phyloP scores from a whole-genome alignment of 495 filamentous ascomycete species.

The Podospora bellae-mahoneyi region DNA sequence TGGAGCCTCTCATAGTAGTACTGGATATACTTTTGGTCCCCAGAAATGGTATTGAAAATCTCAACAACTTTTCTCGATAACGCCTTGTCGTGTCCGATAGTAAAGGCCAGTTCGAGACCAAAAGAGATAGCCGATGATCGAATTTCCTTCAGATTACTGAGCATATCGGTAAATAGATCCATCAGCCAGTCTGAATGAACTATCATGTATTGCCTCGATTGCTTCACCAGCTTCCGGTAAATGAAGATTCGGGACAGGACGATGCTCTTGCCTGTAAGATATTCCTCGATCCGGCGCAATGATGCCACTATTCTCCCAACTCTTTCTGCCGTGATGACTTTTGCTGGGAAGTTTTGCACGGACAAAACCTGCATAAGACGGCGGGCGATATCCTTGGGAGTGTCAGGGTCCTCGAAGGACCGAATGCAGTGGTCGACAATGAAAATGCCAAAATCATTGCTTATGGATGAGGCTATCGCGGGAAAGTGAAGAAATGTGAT shows the following conservation, averaged over 20 bases:
- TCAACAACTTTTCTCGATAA: constrained; percentile 62
- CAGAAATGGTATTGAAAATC: constrained; percentile 56
- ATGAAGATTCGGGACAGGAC: constrained; percentile 67
- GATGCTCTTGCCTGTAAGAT: constrained; percentile 73
- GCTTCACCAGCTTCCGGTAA: constrained; percentile 69
- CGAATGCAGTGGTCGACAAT: constrained; percentile 74
- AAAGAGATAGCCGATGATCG: constrained; percentile 68
- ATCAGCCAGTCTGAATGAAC: constrained; percentile 68
- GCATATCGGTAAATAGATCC: constrained; percentile 75
- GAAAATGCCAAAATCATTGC: constrained; percentile 73
- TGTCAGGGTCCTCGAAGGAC: constrained; percentile 51
- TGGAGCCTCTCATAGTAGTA: constrained; percentile 64
- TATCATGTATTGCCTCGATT: constrained; percentile 64
- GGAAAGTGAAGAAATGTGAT: constrained; percentile 67
- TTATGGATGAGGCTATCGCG: constrained; percentile 58
- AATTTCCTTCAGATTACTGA: constrained; percentile 73
- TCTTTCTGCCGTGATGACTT: constrained; percentile 67
- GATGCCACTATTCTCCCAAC: constrained; percentile 62
- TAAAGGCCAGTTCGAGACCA: constrained; percentile 62
- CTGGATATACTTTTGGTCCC: constrained; percentile 58
- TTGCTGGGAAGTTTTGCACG: constrained; percentile 70
- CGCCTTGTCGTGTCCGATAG: constrained; percentile 60
- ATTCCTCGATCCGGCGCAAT: constrained; percentile 67
- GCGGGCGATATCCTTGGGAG: constrained; percentile 72
- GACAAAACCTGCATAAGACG: constrained; percentile 74